Base-by-base conservation (phyloP, 2,329 filamentous ascomycete genomes). In the Elsinoe australis region DNA sequence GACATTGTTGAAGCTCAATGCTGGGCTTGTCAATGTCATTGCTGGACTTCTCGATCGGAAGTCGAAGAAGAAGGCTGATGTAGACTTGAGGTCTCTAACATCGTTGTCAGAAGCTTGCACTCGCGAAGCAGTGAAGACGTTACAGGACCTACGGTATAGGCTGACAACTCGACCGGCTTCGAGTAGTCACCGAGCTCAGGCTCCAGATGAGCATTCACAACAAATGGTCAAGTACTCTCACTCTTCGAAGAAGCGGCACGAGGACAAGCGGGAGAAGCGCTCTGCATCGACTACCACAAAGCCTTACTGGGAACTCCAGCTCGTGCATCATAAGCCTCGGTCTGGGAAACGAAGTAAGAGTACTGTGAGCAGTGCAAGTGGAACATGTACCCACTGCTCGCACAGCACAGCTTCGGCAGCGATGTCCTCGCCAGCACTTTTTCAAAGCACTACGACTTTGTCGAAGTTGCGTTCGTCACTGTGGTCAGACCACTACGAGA, bases 1-100 rank as follows among this genome's bases (percentile, higher is more conserved):
- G n/a, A 44, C 39, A 18, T 15, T 44, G 24, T 26, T 44, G 21
- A 44, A 44, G 17, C 39, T 44, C 26, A 44, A 44, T 26, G 39
- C 39, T 28, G 39, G 39, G 21, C 26, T 44, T 9, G 28, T 44
- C 14, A 24, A 32, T 15, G 28, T 44, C n/a, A 15, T 44, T 2
- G 26, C 39, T 3, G 39, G 39, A 29, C 26, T 44, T 14, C 28
- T 44, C 7, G 39, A 44, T n/a, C 9, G 12, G 2, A 44, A 44
- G 39, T 10, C 14, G 14, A 44, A 44, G 17, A 19, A 14, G 26
- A 15, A 44, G 14, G 26, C 7, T 12, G 26, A 12, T 29, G 26
- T 44, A n/a, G 28, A 44, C 15, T 44, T 17, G 24, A 9, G 17
- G n/a, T 31, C 12, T 4, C 12, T 44, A 26, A 44, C 39, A 4